Base-by-base conservation (phyloP, 257 asterid genomes). In the Dorcoceras hygrometricum region DNA sequence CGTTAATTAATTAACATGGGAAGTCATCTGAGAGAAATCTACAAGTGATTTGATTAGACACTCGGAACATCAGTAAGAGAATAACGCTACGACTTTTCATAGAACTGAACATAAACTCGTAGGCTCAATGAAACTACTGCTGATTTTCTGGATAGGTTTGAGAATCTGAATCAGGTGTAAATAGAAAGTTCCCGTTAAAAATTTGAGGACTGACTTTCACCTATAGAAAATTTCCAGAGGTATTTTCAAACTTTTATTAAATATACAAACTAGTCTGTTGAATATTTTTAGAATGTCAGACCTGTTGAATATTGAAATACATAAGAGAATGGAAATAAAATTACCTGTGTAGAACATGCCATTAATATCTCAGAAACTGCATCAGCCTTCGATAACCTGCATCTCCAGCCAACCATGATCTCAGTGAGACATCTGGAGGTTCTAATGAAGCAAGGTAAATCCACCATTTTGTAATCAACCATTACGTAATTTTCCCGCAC, bases 381-480 rank as follows among this genome's bases (percentile, higher is more conserved):
- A 69, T 66, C 66, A 61, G 67, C 25, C 63, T 28, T 29, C 29
- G 51, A 59, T 14, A 65, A 43, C 34, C 63, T 16, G 34, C 43
- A 70, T 64, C 55, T 57, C 56, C 55, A 58, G 71, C 61, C 48
- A 66, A 64, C 14, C 65, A 32, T 24, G 22, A 39, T 43, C 34
- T 57, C 59, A 53, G 34, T 11, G 34, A 68, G 36, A n/a, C n/a
- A n/a, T 63, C 65, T 9, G 24, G 64, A 19, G 65, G 48, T 60
- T 25, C 63, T 18, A 29, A 62, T 28, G n/a, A 68, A 26, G 46
- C 51, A 53, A 32, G 9, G 59, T 24, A 61, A 27, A 48, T 43
- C 32, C 73, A 69, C 31, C 64, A 61, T 73, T 77, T 65, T 65
- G 18, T 1, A 12, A 68, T 51, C 68, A 64, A 8, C 34, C 65